Evolutionary conservation across 148 eudicot genomes (phyloP), one percentile per base, ranked within the genome.

Genomic region (Diospyros lotus): DNA sequence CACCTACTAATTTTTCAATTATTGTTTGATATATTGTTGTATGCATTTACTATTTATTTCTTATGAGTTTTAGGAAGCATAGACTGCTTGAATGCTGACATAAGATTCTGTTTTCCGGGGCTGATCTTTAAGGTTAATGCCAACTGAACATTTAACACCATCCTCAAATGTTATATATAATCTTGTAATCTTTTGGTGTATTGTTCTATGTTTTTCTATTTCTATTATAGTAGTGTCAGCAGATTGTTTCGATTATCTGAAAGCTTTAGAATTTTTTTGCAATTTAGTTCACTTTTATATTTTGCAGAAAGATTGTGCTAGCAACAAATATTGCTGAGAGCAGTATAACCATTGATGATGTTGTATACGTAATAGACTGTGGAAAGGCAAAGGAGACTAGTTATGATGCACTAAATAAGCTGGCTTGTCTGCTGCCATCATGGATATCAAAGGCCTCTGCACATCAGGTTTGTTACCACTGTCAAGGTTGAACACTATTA

Each of bases 401-500:
- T 79, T 95, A 95, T 82, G 98, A 95, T 87, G 97, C 98, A 83
- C 81, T 95, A 55, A 95, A 95, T 83, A 95, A 95, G 84, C 89
- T 95, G 62, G 98, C 97, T 75, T 95, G 98, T 79, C 85, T 95
- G 11, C 78, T 95, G 73, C 98, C 98, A 68, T 92, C 98, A 73
- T 95, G 98, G 98, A 92, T 95, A 58, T 95, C 98, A 55, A 95
- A 92, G 87, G 98, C 98, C 75, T 95, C 98, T 78, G 93, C 98
- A n/a, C 97, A 89, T 84, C 98, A 95, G 98, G 98, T 95, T 65
- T 51, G 53, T 40, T 45, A 43, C 3, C 43, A 45, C 69, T 38
- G 43, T 39, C 50, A 28, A 15, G 50, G 44, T 48, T 18, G 4
- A 43, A 52, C 42, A 73, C 46, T 71, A 13, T 50, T 18, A 71